Base-by-base conservation (phyloP, 495 filamentous ascomycete species). In the Hypoxylon fuscum region DNA sequence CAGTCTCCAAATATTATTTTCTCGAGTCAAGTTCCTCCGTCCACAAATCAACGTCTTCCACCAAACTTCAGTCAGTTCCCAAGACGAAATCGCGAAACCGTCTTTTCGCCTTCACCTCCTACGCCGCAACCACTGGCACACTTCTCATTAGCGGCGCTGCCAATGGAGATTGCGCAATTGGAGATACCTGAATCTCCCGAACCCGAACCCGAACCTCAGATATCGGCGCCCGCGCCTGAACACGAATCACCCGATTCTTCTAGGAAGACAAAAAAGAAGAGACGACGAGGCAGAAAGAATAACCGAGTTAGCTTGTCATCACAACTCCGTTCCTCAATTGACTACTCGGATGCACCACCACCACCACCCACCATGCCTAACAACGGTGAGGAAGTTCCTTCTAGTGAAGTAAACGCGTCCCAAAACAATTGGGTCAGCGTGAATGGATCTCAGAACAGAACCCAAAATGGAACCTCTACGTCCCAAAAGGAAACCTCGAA, bases 231-330 rank as follows among this genome's bases (percentile, higher is more conserved):
- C 34, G 41, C 20, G 12, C 34, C 41, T 32, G 42, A 18, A 10
- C 25, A 38, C 31, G 63, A 29, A 35, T 55, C 68, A n/a, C n/a
- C n/a, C n/a, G n/a, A n/a, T n/a, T n/a, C n/a, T n/a, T n/a, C n/a
- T n/a, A n/a, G n/a, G n/a, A n/a, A n/a, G 1, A 45, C 58, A 31
- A 68, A 59, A 38, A 45, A 65, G 5, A 69, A 60, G 40, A 74
- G 70, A 48, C 73, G 65, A 22, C 52, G 55, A 1, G 56, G 41
- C 32, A n/a, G n/a, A n/a, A 35, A 35, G 2, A 71, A 54, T n/a
- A 70, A 70, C 20, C 64, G 60, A 31, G 60, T 57, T 18, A 68
- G 48, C 44, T 62, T 58, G 4, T 47, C 40, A 11, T 48, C 58
- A 2, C 59, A 59, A 7, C 60, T 62, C n/a, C 34, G 25, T 5